Base-by-base conservation (phyloP, 2,329 filamentous ascomycete genomes). In the Ampelomyces quisqualis region DNA sequence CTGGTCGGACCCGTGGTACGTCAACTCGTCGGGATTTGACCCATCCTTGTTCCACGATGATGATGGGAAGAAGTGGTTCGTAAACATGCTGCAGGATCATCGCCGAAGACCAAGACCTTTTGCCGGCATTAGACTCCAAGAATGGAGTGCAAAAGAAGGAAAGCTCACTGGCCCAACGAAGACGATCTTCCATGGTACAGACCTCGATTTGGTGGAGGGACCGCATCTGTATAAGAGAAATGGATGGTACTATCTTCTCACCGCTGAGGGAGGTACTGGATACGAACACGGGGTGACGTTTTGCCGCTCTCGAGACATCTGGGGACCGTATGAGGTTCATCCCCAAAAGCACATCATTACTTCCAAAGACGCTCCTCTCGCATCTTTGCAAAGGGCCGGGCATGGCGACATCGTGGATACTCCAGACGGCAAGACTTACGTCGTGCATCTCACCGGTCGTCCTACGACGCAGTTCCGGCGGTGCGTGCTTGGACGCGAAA, bases 1-100 rank as follows among this genome's bases (percentile, higher is more conserved):
- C 0, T 84, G 81, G 81, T 80, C 78, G 0, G 80, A 84, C 34
- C 79, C 80, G 0, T 58, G 79, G 5, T 79, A 78, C 52, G 70
- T 73, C 56, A 83, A 82, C 56, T 79, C 77, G 0, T 82, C 78
- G 0, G 80, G 80, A 1, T 84, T 84, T 51, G 81, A 85, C 52
- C 80, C 81, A 3, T 61, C 56, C 1, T 38, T 68, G 5, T 68
- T 67, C 37, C 63, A 67, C 29, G 62, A 68, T 21, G 62, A 66
- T 3, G 57, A 65, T 43, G 64, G 64, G 7, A 64, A 51, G 43
- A 68, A 67, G 32, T 67, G 62, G 61, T 65, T 68, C 29, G 41
- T 65, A n/a, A 68, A 68, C 21, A 67, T 68, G 63, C 34, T 67
- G 7, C 61, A 64, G 40, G 63, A 67, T 19, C 64, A 68, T 20